These are phyloP conservation scores for Phytophthora sp. DNA, from an alignment of 352 stramenopile genomes.

Conservation along the genomic window DNA sequence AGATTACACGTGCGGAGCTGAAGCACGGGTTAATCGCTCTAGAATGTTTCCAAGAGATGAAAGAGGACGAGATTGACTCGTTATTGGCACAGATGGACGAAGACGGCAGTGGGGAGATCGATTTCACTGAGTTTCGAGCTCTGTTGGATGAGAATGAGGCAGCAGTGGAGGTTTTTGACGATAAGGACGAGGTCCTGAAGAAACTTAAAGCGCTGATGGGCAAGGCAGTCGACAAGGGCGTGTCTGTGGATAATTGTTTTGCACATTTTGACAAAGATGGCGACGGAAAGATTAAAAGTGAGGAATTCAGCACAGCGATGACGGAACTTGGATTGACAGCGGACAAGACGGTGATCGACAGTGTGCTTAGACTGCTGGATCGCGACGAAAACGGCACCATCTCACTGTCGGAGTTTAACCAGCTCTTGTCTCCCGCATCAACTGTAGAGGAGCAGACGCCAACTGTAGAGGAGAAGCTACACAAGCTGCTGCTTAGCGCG, in stretches of 20 bases:
- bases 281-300: constrained; percentile 60
- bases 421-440: constrained; percentile 44
- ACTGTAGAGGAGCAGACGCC: neutral
- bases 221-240: constrained; percentile 48
- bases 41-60: constrained; percentile 52
- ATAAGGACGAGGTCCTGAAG: constrained; percentile 31
- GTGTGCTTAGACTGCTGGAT: constrained; percentile 63
- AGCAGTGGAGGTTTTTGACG: neutral
- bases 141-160: constrained; percentile 29
- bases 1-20: constrained; percentile 67
- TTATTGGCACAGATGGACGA: constrained; percentile 56
- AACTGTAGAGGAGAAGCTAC: constrained; percentile 28
- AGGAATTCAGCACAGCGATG: constrained; percentile 69
- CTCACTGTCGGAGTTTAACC: constrained; percentile 66
- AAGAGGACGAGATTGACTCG: constrained; percentile 43
- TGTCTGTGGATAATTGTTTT: constrained; percentile 71
- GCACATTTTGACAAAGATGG: constrained; percentile 87
- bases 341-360: constrained; percentile 38
- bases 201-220: constrained; percentile 54
- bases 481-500: constrained; percentile 36
- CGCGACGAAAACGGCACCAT: constrained; percentile 69
- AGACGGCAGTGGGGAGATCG: constrained; percentile 62
- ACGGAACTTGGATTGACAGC: constrained; percentile 52
- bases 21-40: constrained; percentile 53
- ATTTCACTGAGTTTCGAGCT: constrained; percentile 63